Percentiles rank a stretch among this genome's conserved stretches.
These are phyloP conservation scores for Apiospora arundinis DNA, from an alignment of 2,329 filamentous ascomycete genomes.

Conservation along the genomic window DNA sequence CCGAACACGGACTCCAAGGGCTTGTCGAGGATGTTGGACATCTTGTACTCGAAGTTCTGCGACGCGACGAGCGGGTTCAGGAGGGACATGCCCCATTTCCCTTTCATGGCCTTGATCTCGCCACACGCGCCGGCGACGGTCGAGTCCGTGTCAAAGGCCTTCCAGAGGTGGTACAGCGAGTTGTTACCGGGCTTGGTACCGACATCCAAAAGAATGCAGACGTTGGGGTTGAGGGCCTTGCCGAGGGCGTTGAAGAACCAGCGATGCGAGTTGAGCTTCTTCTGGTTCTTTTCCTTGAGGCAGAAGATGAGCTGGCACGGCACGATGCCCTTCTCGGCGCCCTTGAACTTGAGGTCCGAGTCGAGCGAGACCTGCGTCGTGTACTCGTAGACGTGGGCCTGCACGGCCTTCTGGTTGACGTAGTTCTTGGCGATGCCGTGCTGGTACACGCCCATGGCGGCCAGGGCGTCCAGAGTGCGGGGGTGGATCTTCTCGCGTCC, in stretches of 20 bases:
- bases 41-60: slow-evolving; percentile 99
- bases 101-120: slow-evolving; percentile 98
- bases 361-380: slow-evolving; percentile 97
- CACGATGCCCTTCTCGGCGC: slow-evolving; percentile 97
- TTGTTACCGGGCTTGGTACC: slow-evolving; percentile 89
- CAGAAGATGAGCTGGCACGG: slow-evolving; percentile 99
- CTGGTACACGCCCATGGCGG: slow-evolving; percentile 97
- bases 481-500: slow-evolving; percentile 89
- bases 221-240: slow-evolving; percentile 88
- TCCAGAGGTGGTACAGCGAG: slow-evolving; percentile 98
- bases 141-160: slow-evolving; percentile 97
- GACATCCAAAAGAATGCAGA: slow-evolving; percentile 96
- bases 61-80: slow-evolving; percentile 93
- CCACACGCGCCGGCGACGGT: slow-evolving; percentile 96
- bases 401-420: slow-evolving; percentile 94
- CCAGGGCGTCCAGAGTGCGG: slow-evolving; percentile 89
- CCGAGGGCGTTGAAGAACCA: slow-evolving; percentile 99
- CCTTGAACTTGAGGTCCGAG: slow-evolving; percentile 96
- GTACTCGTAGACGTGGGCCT: slow-evolving; percentile 98
- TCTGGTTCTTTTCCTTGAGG: slow-evolving; percentile 95
- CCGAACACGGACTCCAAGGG: slow-evolving; percentile 96
- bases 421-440: slow-evolving; percentile 98
- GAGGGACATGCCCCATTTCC: slow-evolving; percentile 81
- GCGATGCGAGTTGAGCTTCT: slow-evolving; percentile 97
- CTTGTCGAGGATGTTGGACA: slow-evolving; percentile 99